phyloP scores from a whole-genome alignment of 139 green algal genomes.

The Penium margaritaceum region DNA sequence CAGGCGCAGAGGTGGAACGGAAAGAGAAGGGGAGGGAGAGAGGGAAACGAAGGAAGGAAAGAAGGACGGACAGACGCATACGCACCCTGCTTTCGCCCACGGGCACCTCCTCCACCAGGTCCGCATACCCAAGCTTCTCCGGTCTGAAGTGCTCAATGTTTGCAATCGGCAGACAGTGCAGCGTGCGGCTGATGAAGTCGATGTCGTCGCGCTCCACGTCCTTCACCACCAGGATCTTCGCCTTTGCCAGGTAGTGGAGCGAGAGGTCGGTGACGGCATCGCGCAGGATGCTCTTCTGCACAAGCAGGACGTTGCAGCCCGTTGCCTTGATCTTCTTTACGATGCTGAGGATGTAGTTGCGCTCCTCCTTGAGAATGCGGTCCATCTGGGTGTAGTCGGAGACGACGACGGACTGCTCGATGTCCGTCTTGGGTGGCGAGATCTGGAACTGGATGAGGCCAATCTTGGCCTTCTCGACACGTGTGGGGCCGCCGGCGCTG shows the following conservation, averaged over 20 bases:
- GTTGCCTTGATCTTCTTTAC: slow-evolving; percentile 94
- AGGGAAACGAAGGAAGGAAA: too few species aligned
- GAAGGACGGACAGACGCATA: too few species aligned
- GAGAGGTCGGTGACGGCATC: slow-evolving; percentile 92
- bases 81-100: slow-evolving; percentile 49
- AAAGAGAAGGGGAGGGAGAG: too few species aligned
- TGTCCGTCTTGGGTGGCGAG: slow-evolving; percentile 92
- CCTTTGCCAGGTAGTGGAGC: slow-evolving; percentile 91
- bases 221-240: slow-evolving; percentile 97
- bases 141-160: slow-evolving; percentile 89
- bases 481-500: slow-evolving; percentile 75
- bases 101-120: slow-evolving; percentile 73
- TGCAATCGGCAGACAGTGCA: slow-evolving; percentile 87
- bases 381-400: slow-evolving; percentile 84
- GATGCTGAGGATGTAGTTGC: slow-evolving; percentile 95
- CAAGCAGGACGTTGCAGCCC: slow-evolving; percentile 95
- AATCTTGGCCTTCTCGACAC: slow-evolving; percentile 89
- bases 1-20: too few species aligned
- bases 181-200: slow-evolving; percentile 95
- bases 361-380: slow-evolving; percentile 87
- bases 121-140: slow-evolving; percentile 88
- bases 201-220: slow-evolving; percentile 98
- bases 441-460: slow-evolving; percentile 91
- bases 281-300: slow-evolving; percentile 96
- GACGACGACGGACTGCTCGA: slow-evolving; percentile 96